Evolutionary conservation across 495 filamentous ascomycete species (phyloP).

Genomic region (Xylaria nigripes): DNA sequence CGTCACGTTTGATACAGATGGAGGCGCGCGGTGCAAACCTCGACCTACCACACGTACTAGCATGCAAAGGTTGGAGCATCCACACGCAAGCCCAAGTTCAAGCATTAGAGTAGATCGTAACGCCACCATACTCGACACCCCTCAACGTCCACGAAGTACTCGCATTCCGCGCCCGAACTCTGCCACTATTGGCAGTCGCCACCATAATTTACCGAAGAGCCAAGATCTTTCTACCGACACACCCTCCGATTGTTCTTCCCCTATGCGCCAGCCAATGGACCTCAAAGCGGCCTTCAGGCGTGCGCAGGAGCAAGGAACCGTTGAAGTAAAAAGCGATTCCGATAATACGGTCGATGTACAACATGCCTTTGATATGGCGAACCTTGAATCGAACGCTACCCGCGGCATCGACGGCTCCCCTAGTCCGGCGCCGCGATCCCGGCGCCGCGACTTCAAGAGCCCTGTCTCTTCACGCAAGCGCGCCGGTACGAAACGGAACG

Average conservation of each 20-base stretch:
- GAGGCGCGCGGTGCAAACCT: conserved; percentile 9
- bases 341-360: conserved; percentile 19
- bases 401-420: conserved; percentile 35
- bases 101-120: conserved; percentile 1
- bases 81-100: background rate
- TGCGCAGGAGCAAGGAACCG: conserved; percentile 34
- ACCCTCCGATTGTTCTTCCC: conserved; percentile 15
- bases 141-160: conserved; percentile 19
- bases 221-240: conserved; percentile 1
- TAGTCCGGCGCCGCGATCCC: conserved; percentile 38
- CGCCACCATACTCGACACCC: conserved; percentile 12
- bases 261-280: conserved; percentile 30
- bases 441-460: conserved; percentile 24
- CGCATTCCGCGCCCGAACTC: conserved; percentile 33
- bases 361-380: conserved; percentile 23
- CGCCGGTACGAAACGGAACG: conserved; percentile 7
- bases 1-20: conserved; percentile 16
- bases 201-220: background rate
- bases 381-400: conserved; percentile 18
- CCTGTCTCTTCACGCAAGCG: conserved; percentile 7
- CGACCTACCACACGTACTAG: conserved; percentile 12
- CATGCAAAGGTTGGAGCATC: conserved; percentile 1
- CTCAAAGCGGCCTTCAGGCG: conserved; percentile 35
- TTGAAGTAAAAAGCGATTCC: conserved; percentile 4
- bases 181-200: background rate